Evolutionary conservation across 805 yeast species (phyloP), one percentile per base, ranked within the genome.

Genomic region (Lipomyces yamanashiensis): DNA sequence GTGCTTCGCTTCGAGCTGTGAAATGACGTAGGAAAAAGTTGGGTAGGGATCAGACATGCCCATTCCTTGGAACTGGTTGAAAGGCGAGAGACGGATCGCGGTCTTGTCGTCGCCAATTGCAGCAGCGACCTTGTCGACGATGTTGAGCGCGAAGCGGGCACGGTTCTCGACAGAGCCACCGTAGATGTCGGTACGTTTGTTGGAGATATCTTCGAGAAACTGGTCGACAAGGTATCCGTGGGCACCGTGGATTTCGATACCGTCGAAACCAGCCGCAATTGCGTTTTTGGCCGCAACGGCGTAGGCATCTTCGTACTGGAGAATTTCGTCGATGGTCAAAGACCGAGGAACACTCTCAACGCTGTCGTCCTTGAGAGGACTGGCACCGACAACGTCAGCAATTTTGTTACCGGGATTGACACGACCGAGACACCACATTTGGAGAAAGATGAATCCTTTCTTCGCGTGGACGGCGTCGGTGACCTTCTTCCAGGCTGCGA

Each of bases 401-500:
- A 50, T 49, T 33, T 74, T 52, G 33, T n/a, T 45, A 75, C 78
- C 47, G 60, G 63, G 41, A 72, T 73, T 39, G 58, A 59, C 78
- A 56, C 85, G 75, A 37, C 86, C 87, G 39, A 78, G 73, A 15
- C 75, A 77, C 79, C 83, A 82, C 43, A 84, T 64, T 71, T 84
- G 87, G 63, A 76, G 51, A 53, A 77, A 73, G 8, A 79, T 62
- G 49, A 71, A 76, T 0, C 82, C 77, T 0, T 72, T 70, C 63
- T 81, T 77, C 2, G 67, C 75, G 70, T 84, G 88, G 19, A 84
- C 79, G n/a, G 75, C 78, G 28, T 81, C 81, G 47, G 74, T 74
- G 45, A 84, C 77, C 57, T 71, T 71, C 66, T 77, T 78, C 97
- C 97, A 91, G 0, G 92, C 96, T 77, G 88, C 95, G 53, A 91